These are phyloP conservation scores for Calonectria hongkongensis DNA, from an alignment of 2,329 filamentous ascomycete genomes.

Conservation along the genomic window DNA sequence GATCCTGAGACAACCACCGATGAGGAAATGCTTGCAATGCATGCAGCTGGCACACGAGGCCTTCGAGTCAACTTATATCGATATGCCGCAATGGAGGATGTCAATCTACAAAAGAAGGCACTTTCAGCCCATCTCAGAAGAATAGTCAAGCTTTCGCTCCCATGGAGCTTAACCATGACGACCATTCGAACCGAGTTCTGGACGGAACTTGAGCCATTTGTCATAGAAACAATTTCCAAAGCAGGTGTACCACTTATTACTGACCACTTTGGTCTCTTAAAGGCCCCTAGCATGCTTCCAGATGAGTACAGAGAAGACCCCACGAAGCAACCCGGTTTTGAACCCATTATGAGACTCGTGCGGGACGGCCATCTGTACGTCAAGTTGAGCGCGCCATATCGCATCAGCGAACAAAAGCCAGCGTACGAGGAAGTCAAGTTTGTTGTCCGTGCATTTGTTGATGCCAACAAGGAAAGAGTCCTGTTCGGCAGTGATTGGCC, in stretches of 20 bases:
- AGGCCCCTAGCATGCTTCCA: conserved; percentile 58
- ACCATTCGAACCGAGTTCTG: conserved; percentile 43
- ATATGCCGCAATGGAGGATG: conserved; percentile 61
- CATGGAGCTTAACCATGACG: conserved; percentile 46
- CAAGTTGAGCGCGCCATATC: conserved; percentile 62
- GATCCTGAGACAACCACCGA: conserved; percentile 39
- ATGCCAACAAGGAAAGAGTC: conserved; percentile 57
- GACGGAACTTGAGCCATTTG: conserved; percentile 33
- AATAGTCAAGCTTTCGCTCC: conserved; percentile 33
- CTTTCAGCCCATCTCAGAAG: conserved; percentile 55
- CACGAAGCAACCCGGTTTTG: conserved; percentile 52
- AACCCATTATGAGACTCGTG: conserved; percentile 52
- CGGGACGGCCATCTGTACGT: conserved; percentile 58
- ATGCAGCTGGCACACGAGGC: conserved; percentile 56
- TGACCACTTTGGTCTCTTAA: conserved; percentile 62
- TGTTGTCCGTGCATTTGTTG: conserved; percentile 56
- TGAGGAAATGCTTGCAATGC: conserved; percentile 37
- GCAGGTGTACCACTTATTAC: conserved; percentile 53
- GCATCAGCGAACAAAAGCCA: conserved; percentile 56
- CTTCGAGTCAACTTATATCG: conserved; percentile 61
- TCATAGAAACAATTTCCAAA: conserved; percentile 20
- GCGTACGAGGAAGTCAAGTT: conserved; percentile 57
- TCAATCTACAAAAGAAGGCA: conserved; percentile 57
- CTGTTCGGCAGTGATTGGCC: conserved; percentile 64
- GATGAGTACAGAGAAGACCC: conserved; percentile 48